A percentile compares a stretch with the other conserved stretches of the same genome.
Evolutionary conservation across 2,329 filamentous ascomycete species (phyloP).

Genomic region (Davidsoniella virescens): DNA sequence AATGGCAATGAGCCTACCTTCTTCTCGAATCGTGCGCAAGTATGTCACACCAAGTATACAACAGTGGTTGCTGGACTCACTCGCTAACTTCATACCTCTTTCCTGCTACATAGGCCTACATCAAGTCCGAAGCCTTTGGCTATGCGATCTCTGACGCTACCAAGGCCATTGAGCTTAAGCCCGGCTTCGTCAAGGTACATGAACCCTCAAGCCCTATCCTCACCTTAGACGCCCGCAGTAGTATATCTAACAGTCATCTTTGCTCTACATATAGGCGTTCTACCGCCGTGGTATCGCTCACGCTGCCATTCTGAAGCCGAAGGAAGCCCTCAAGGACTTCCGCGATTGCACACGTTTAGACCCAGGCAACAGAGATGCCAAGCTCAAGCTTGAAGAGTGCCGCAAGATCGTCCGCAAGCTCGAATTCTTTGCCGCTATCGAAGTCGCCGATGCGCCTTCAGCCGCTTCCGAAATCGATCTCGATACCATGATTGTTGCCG

Average conservation of each 20-base stretch:
- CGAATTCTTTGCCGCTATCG: conserved; percentile 89
- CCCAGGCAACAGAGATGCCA: conserved; percentile 77
- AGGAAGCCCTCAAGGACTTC: conserved; percentile 83
- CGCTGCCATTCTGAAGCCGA: conserved; percentile 75
- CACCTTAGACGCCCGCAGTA: not conserved
- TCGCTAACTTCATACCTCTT: conserved; percentile 3
- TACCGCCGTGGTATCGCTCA: conserved; percentile 86
- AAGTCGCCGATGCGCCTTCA: conserved; percentile 80
- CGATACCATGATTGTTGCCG: conserved; percentile 68
- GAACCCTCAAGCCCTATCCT: not conserved
- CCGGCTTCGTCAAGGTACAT: conserved; percentile 70
- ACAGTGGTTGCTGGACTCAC: not conserved
- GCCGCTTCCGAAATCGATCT: conserved; percentile 82
- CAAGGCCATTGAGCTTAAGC: conserved; percentile 79
- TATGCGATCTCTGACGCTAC: conserved; percentile 83
- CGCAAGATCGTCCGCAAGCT: conserved; percentile 86
- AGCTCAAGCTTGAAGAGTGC: conserved; percentile 79
- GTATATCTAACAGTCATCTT: conserved; percentile 2
- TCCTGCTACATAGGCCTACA: conserved; percentile 50
- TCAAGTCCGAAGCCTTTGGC: conserved; percentile 90
- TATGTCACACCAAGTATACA: conserved; percentile 27
- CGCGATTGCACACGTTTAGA: conserved; percentile 78
- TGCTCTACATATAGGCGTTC: conserved; percentile 48
- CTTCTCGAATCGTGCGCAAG: conserved; percentile 89
- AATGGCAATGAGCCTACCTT: conserved; percentile 76